A percentile compares a stretch with the other conserved stretches of the same genome.
phyloP scores from a whole-genome alignment of 441 rosid genomes.

The Pelargonium australe region DNA sequence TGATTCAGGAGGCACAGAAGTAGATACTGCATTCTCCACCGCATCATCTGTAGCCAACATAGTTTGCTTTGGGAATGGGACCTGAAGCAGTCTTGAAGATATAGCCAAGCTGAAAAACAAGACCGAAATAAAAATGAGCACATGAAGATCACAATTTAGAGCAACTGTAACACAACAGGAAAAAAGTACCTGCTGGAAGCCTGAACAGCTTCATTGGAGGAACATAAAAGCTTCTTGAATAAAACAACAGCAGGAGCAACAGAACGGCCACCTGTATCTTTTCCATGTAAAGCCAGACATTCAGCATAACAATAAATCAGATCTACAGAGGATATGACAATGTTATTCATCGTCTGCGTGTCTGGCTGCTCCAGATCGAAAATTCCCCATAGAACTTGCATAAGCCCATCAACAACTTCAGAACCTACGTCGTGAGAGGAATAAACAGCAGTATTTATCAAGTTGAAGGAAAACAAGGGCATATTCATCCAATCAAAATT shows the following conservation, averaged over 20 bases:
- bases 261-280: constrained; percentile 51
- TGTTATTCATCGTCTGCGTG: constrained; percentile 91
- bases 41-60: constrained; percentile 87
- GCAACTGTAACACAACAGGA: constrained; percentile 9
- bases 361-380: constrained; percentile 94
- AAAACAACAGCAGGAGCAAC: constrained; percentile 92
- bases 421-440: constrained; percentile 50
- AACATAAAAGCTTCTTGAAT: constrained; percentile 81
- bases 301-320: constrained; percentile 96
- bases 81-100: constrained; percentile 98
- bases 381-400: constrained; percentile 99
- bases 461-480: neutral
- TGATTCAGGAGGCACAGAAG: constrained; percentile 53
- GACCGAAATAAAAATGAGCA: constrained; percentile 21
- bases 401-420: constrained; percentile 87
- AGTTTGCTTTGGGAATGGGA: constrained; percentile 98
- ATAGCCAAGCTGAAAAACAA: constrained; percentile 79
- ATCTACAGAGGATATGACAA: constrained; percentile 92
- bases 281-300: constrained; percentile 85
- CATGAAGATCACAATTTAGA: constrained; percentile 16
- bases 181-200: constrained; percentile 89
- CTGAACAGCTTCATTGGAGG: constrained; percentile 83
- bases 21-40: constrained; percentile 53
- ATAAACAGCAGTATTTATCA: constrained; percentile 9
- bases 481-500: neutral